Conservation (phyloP, 345 rosid genomes). For the Anastatica hierochuntica region DNA sequence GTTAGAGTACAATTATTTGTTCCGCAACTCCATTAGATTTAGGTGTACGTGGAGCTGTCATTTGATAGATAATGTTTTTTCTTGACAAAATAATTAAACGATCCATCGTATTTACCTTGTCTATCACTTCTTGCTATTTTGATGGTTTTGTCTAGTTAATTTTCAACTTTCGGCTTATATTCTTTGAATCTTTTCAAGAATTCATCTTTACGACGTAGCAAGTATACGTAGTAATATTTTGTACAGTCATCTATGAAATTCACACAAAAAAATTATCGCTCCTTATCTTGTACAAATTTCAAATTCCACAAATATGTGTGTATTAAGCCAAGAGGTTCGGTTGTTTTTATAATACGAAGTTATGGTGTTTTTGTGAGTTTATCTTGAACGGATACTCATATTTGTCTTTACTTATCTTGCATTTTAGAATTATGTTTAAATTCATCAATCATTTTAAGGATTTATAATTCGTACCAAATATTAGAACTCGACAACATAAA, state of each 20-base stretch:
- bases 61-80: background rate
- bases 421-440: no score
- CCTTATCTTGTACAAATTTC: background rate
- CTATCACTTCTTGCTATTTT: background rate
- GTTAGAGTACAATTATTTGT: background rate
- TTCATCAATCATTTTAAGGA: background rate
- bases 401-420: background rate
- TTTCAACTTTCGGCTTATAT: background rate
- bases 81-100: background rate
- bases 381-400: background rate
- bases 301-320: background rate
- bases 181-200: background rate
- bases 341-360: background rate
- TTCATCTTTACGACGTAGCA: background rate
- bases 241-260: background rate
- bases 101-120: background rate
- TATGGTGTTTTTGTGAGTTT: background rate
- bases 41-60: background rate
- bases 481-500: background rate
- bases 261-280: background rate
- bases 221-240: background rate
- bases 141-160: background rate
- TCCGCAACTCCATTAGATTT: background rate
- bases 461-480: background rate
- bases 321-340: background rate